Evolutionary conservation across 305 asterid species (phyloP).

Genomic region (Solanum hybrid): DNA sequence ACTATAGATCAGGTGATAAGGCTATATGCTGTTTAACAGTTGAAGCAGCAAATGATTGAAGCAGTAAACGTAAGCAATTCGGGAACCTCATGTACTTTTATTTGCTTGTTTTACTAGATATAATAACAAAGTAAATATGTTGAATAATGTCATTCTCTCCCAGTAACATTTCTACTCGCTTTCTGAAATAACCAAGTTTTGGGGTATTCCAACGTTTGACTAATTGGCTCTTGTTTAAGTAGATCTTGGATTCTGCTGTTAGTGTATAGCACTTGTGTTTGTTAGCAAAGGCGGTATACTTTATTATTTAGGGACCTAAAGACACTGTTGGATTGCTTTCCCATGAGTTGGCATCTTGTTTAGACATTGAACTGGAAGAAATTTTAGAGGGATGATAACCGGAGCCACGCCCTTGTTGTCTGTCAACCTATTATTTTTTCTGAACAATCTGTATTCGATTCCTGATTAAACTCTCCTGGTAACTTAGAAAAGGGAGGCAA

Average conservation of each 20-base stretch:
- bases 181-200: neutral
- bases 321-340: neutral
- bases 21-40: constrained; percentile 53
- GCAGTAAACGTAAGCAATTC: neutral
- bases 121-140: neutral
- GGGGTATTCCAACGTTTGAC: neutral
- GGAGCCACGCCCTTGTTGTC: neutral
- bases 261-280: neutral
- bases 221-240: neutral
- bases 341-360: neutral
- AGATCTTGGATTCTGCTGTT: neutral
- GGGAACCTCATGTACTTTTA: neutral
- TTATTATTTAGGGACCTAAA: neutral
- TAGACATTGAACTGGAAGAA: neutral
- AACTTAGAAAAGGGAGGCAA: neutral
- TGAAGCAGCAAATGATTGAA: neutral
- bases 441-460: neutral
- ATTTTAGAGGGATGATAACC: neutral
- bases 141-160: neutral
- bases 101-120: neutral
- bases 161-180: neutral
- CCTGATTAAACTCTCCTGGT: neutral
- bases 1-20: constrained; percentile 74
- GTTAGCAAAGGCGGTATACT: neutral
- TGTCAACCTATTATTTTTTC: neutral